Evolutionary conservation across 1,284 basidiomycete genomes (phyloP).

Genomic region (Boletus sp.): DNA sequence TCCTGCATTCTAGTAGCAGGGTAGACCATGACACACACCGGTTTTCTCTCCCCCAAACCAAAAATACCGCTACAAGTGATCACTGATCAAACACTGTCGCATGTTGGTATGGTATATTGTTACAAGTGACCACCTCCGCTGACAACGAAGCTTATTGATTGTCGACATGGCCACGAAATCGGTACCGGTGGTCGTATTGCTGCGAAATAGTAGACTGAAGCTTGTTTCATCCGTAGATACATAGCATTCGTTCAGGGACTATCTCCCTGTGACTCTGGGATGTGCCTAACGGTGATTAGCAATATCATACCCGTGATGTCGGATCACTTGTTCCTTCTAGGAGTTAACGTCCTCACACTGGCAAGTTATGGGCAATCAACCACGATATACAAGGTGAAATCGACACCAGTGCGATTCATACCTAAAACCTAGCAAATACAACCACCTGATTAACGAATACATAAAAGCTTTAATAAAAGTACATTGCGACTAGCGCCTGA

Average conservation of each 20-base stretch:
- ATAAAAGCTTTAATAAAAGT: not conserved
- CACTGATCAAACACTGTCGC: too few relatives aligned
- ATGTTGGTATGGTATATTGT: not conserved
- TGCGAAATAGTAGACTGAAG: too few relatives aligned
- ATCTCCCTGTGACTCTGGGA: not conserved
- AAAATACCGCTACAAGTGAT: too few relatives aligned
- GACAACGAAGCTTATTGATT: not conserved
- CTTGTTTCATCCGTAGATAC: not conserved
- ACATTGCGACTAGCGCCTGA: conserved; percentile 9
- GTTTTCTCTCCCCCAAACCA: not conserved
- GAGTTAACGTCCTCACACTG: not conserved
- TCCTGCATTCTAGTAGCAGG: not conserved
- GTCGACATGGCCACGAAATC: not conserved
- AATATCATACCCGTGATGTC: not conserved
- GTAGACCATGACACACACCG: not conserved
- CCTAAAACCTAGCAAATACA: not conserved
- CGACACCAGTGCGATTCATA: not conserved
- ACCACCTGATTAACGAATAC: conserved; percentile 3
- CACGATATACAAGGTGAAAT: not conserved
- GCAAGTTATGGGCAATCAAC: not conserved
- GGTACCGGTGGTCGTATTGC: not conserved
- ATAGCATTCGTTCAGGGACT: not conserved
- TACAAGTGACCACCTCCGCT: not conserved
- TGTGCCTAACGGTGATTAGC: not conserved
- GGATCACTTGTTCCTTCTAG: not conserved